Evolutionary conservation across 106 monocot species (phyloP).

Genomic region (Hemerocallis citrina): DNA sequence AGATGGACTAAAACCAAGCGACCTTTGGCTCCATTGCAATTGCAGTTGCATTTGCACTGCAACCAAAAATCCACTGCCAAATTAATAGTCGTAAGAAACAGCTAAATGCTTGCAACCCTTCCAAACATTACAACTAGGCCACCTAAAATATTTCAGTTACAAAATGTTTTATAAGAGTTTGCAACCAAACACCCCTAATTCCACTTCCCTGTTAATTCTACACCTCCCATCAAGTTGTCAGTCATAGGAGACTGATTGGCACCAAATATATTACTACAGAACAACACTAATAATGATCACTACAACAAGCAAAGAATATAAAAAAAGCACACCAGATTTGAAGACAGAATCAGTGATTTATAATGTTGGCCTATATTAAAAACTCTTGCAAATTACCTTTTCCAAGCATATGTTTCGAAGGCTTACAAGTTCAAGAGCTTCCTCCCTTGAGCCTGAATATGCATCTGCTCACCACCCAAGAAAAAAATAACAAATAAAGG

Average conservation of each 20-base stretch:
- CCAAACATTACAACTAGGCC: neutral
- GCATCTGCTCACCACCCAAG: constrained; percentile 51
- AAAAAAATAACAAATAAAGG: constrained; percentile 1
- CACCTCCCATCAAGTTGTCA: neutral
- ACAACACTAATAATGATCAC: neutral
- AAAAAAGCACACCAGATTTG: too few species aligned
- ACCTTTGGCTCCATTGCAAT: too few species aligned
- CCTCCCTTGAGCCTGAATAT: constrained; percentile 67
- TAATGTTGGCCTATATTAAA: too few species aligned
- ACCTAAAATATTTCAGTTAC: neutral
- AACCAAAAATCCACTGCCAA: too few species aligned
- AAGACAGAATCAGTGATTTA: too few species aligned
- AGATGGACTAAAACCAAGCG: too few species aligned
- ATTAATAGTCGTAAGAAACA: too few species aligned
- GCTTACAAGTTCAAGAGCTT: constrained; percentile 57
- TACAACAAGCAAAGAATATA: neutral
- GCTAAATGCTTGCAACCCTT: too few species aligned
- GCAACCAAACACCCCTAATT: neutral
- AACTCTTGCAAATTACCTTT: too few species aligned
- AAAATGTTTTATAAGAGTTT: neutral
- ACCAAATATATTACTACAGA: neutral
- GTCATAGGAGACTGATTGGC: too few species aligned
- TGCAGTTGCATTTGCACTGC: too few species aligned
- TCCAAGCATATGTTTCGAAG: constrained; percentile 72
- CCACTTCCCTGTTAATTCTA: neutral